Evolutionary conservation across 1,139 yeast species (phyloP), one percentile per base, ranked within the genome.

Genomic region (Suhomyces guaymorum): DNA sequence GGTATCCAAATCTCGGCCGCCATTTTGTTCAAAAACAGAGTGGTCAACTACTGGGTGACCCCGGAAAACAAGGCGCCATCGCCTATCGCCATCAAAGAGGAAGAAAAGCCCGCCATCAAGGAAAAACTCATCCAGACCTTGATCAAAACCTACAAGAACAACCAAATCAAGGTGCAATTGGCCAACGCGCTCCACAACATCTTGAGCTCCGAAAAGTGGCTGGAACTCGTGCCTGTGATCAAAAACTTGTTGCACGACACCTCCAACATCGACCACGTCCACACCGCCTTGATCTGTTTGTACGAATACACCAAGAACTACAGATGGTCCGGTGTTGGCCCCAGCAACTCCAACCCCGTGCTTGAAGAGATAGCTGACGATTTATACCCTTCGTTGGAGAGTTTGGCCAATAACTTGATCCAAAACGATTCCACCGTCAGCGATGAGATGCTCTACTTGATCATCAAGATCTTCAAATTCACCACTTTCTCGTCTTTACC

Each of bases 1-100:
- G 75, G 78, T 10, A 69, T 76, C 38, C 75, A 82, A 48, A 61
- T 78, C 32, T 73, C 85, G 11, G 79, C 86, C 4, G 80, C 85
- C 3, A 79, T 83, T 33, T 78, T 78, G 51, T 78, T 82, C 61
- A 83, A 82, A 54, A 82, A 82, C 53, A 70, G 84, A 49, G 66
- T 83, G 23, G 63, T 61, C 30, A 64, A 69, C 42, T 72, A 76
- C 44, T 83, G 90, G 90, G 57, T 63, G 20, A 54, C 55, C 9
- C 73, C 67, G 0, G 77, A 69, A 26, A 70, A 68, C 30, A 62
- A 55, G 44, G 40, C 55, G 14, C 48, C 55, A 4, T 40, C 57
- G 7, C 42, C 56, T 3, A 39, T 54, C 13, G 48, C 54, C 35
- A 75, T 80, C 34, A 60, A 56, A 25, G 61, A 57, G 1, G 69